Base-by-base conservation (phyloP, 1,284 basidiomycete genomes). In the Irpex lacteus region DNA sequence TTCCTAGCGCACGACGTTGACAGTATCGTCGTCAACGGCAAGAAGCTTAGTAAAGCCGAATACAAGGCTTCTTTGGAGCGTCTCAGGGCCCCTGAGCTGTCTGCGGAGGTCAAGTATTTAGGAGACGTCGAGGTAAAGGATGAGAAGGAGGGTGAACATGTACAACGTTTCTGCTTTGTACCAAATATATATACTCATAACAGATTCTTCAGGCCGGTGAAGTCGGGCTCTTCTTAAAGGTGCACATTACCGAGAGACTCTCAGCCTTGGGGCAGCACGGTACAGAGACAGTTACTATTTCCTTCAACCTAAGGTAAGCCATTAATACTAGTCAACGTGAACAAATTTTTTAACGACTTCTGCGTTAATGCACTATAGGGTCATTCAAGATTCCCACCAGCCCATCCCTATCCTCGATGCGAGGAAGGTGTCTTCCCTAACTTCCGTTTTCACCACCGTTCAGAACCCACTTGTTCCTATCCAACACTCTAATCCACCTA, bases 1-100 rank as follows among this genome's bases (percentile, higher is more conserved):
- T 76, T 77, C 55, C 71, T 81, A 63, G 70, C 74, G 1, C 3
- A 68, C 18, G 15, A 75, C 3, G 72, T 70, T 32, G 67, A 60
- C 6, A 34, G 40, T 38, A 71, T 80, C 62, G 70, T 67, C n/a
- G 66, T 81, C 60, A 82, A 81, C 63, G 78, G 75, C 26, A 65
- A 73, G 53, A 19, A 65, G 15, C 37, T 71, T 19, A 65, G 69
- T 13, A 67, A 70, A 50, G 71, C 66, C n/a, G 57, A 69, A 49
- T 75, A 74, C 69, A 72, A 72, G 71, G 54, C 66, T 59, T 65
- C 67, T 54, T 47, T 75, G 38, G 63, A 56, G 52, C 61, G 64
- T 32, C 66, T 70, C 65, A 71, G 70, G 64, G 63, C 53, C 18
- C 60, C 49, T 49, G 72, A 73, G 56, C 59, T 60, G n/a, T 57